Percentiles rank a stretch among this genome's conserved stretches.
Conservation (phyloP, 441 rosid species). For the Theobroma grandiflorum region DNA sequence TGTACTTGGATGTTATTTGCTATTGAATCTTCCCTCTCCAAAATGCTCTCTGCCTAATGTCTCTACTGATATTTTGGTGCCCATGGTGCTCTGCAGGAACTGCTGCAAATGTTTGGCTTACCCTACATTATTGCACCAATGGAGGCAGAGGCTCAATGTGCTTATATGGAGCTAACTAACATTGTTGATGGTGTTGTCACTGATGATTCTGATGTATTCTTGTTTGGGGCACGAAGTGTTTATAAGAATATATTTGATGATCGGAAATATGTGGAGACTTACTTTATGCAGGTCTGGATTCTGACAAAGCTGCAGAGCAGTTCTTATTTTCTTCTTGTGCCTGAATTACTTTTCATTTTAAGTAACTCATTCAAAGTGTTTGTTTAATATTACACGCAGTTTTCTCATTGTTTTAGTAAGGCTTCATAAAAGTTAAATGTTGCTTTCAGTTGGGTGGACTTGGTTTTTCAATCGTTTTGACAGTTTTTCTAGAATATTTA, state of each 20-base stretch:
- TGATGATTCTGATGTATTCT: conserved; percentile 95
- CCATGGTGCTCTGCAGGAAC: conserved; percentile 62
- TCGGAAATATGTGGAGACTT: conserved; percentile 97
- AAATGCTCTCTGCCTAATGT: neutral
- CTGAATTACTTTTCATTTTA: conserved; percentile 7
- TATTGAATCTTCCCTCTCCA: conserved; percentile 10
- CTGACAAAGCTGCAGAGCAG: conserved; percentile 11
- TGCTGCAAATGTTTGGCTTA: conserved; percentile 97
- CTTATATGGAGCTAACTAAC: conserved; percentile 85
- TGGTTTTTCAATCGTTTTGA: conserved; percentile 16
- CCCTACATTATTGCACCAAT: conserved; percentile 97
- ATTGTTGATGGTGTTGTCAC: conserved; percentile 98
- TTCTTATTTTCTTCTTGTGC: conserved; percentile 21
- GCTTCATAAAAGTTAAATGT: neutral
- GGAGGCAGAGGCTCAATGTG: conserved; percentile 99
- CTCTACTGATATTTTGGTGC: conserved; percentile 20
- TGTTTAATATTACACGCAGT: neutral
- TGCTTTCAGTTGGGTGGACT: neutral
- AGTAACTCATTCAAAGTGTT: neutral
- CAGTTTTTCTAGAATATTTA: conserved; percentile 3
- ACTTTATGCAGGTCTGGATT: conserved; percentile 80
- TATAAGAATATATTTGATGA: conserved; percentile 98
- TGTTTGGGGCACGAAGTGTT: conserved; percentile 91
- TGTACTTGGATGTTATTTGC: conserved; percentile 1
- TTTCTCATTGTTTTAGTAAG: neutral